A percentile compares a stretch with the other conserved stretches of the same genome.
These are phyloP conservation scores for Coprinopsis strossmayeri DNA, from an alignment of 768 basidiomycete genomes.

Conservation along the genomic window DNA sequence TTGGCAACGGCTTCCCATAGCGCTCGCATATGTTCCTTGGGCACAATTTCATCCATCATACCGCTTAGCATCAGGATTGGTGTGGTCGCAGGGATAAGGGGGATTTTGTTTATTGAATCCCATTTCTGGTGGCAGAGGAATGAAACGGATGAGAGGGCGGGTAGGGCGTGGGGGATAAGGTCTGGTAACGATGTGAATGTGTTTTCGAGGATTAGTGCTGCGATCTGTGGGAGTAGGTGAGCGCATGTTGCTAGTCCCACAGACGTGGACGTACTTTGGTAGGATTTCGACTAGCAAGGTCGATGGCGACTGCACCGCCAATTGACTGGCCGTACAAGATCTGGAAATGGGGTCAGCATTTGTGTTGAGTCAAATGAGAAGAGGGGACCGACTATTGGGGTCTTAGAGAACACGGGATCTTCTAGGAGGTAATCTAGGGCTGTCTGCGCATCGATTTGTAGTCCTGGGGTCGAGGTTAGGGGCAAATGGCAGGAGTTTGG, in stretches of 20 bases:
- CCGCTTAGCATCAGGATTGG: slow-evolving; percentile 86
- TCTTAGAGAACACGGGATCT: slow-evolving; percentile 56
- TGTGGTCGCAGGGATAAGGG: slow-evolving; percentile 50
- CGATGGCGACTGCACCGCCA: slow-evolving; percentile 89
- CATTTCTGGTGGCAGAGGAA: slow-evolving; percentile 86
- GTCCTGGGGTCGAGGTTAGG: slow-evolving; percentile 34
- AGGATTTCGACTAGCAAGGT: slow-evolving; percentile 76
- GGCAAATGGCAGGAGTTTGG: background rate
- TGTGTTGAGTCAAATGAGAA: background rate
- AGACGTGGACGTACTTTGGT: slow-evolving; percentile 40
- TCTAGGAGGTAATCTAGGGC: slow-evolving; percentile 66
- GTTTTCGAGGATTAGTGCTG: slow-evolving; percentile 85
- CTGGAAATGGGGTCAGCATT: slow-evolving; percentile 23
- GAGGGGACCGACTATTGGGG: slow-evolving; percentile 50
- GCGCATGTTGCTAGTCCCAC: background rate
- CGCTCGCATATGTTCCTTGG: slow-evolving; percentile 67
- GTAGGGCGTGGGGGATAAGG: slow-evolving; percentile 77
- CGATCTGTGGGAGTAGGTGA: slow-evolving; percentile 43
- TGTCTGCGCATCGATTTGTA: slow-evolving; percentile 82
- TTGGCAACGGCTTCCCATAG: slow-evolving; percentile 60
- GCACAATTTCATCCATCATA: slow-evolving; percentile 63
- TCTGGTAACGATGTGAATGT: slow-evolving; percentile 83
- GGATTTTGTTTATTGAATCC: slow-evolving; percentile 68
- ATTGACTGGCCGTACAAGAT: slow-evolving; percentile 82
- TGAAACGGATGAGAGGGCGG: slow-evolving; percentile 63